Evolutionary conservation across 495 filamentous ascomycete species (phyloP), one percentile per base, ranked within the genome.

Genomic region (Penicillium crystallinum): DNA sequence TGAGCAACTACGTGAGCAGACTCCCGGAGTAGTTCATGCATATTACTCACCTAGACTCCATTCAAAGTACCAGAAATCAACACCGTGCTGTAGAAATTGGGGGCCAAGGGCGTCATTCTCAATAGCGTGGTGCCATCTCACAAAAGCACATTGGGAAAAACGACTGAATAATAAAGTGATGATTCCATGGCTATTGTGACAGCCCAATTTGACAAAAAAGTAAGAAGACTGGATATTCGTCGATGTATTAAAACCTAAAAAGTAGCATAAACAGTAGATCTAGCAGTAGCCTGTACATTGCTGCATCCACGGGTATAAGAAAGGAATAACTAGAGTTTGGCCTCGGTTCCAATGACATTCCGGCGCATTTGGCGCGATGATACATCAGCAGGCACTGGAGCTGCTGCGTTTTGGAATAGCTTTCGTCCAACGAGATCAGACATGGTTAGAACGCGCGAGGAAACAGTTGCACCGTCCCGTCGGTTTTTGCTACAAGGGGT

Each of bases 381-480:
- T 3, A 77, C 59, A 58, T 58, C 65, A 0, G 58, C 61, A 0
- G 66, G 62, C 18, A 53, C 58, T 18, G 65, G 61, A 22, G 61
- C 63, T 6, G 68, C 58, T 1, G 72, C 68, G 25, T 54, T 67
- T 23, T 63, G 57, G 38, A 77, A 83, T 5, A 87, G 63, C 29
- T 72, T 63, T 22, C 63, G 67, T 0, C 81, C 82, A 27, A 85
- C 75, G 7, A 59, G 40, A 49, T 91, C 88, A n/a, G 85, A 84
- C 57, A 95, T 77, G 42, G 66, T 66, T 23, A 98, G 61, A 1
- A 98, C 91, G n/a, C 93, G 75, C 0, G 81, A 89, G 43, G 82
- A 85, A 17, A 98, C 91, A 1, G 91, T 96, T 1, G 87, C 87
- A 12, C 91, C 91, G 67, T 98, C 93, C 22, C 93, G 78, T 12